These are phyloP conservation scores for Metschnikowia rubicola DNA, from an alignment of 805 yeast species.

Conservation along the genomic window DNA sequence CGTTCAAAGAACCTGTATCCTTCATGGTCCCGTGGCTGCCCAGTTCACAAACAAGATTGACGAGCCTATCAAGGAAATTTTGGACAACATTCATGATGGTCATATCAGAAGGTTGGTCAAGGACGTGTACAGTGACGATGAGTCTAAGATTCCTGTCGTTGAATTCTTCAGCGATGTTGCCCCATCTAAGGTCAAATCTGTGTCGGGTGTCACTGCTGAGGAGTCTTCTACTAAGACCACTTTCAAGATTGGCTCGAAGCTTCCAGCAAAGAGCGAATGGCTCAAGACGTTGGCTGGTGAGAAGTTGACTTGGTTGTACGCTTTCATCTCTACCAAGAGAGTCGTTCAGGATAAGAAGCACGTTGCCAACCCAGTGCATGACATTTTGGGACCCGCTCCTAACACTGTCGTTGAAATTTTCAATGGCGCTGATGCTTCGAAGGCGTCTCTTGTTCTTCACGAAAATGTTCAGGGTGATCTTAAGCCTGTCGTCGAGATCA, in stretches of 20 bases:
- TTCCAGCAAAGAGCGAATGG: slow-evolving; percentile 53
- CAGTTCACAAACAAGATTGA: slow-evolving; percentile 81
- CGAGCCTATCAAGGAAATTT: slow-evolving; percentile 88
- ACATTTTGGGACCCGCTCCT: slow-evolving; percentile 71
- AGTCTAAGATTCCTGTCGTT: slow-evolving; percentile 72
- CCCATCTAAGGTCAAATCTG: slow-evolving; percentile 31
- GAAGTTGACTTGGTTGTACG: slow-evolving; percentile 82
- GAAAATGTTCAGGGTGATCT: slow-evolving; percentile 73
- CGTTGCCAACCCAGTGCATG: slow-evolving; percentile 72
- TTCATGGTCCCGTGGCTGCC: slow-evolving; percentile 98
- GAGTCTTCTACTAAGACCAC: slow-evolving; percentile 27
- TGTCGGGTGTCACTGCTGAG: slow-evolving; percentile 37
- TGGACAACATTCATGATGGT: slow-evolving; percentile 87
- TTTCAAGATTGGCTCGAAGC: slow-evolving; percentile 37
- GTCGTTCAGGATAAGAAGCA: slow-evolving; percentile 84
- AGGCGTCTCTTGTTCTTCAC: slow-evolving; percentile 59
- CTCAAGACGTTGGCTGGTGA: slow-evolving; percentile 77
- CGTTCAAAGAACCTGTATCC: slow-evolving; percentile 97
- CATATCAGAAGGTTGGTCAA: slow-evolving; percentile 69
- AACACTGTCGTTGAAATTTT: slow-evolving; percentile 59
- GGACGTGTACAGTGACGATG: slow-evolving; percentile 71
- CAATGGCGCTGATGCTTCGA: slow-evolving; percentile 45
- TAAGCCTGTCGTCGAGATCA: slow-evolving; percentile 63
- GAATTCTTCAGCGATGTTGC: slow-evolving; percentile 81
- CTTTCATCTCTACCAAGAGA: slow-evolving; percentile 74